These are phyloP conservation scores for Raffaelea ambrosiae DNA, from an alignment of 2,329 filamentous ascomycete genomes.

Conservation along the genomic window DNA sequence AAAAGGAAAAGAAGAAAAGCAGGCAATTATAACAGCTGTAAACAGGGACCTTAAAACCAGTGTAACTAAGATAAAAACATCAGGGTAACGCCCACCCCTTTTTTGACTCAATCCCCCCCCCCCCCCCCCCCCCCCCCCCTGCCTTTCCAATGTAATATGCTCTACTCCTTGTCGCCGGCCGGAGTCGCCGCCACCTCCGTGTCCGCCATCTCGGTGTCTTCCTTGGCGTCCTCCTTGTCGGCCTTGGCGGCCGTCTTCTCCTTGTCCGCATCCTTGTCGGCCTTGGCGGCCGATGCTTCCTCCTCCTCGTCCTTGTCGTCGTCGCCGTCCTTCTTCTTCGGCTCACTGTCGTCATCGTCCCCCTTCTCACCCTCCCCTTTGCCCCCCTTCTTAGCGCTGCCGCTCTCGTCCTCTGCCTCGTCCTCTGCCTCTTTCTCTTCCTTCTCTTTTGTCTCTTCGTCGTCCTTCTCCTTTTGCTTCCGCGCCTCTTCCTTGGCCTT, in stretches of 20 bases:
- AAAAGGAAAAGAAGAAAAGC: neutral
- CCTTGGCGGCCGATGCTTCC: neutral
- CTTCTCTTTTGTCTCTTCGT: conserved; percentile 3
- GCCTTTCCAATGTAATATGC: too few relatives aligned
- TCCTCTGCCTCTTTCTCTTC: conserved; percentile 2
- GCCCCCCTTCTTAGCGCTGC: neutral
- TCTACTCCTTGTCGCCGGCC: conserved; percentile 13
- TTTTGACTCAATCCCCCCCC: neutral
- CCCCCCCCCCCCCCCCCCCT: neutral
- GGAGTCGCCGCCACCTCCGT: conserved; percentile 25
- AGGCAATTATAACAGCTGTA: neutral
- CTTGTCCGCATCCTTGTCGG: neutral
- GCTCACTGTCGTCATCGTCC: neutral
- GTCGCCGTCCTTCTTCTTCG: neutral
- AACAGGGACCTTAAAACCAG: neutral
- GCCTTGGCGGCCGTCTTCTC: neutral
- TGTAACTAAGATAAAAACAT: neutral
- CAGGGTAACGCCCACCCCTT: too few relatives aligned
- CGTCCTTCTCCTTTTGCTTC: conserved; percentile 9
- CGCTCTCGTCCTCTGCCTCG: conserved; percentile 6
- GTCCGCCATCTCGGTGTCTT: conserved; percentile 41
- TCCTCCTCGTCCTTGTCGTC: conserved; percentile 11
- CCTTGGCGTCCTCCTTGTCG: conserved; percentile 19
- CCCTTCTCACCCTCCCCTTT: neutral
- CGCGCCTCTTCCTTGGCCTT: conserved; percentile 28